Evolutionary conservation across 495 filamentous ascomycete genomes (phyloP).

Genomic region (Lindgomyces ingoldianus): DNA sequence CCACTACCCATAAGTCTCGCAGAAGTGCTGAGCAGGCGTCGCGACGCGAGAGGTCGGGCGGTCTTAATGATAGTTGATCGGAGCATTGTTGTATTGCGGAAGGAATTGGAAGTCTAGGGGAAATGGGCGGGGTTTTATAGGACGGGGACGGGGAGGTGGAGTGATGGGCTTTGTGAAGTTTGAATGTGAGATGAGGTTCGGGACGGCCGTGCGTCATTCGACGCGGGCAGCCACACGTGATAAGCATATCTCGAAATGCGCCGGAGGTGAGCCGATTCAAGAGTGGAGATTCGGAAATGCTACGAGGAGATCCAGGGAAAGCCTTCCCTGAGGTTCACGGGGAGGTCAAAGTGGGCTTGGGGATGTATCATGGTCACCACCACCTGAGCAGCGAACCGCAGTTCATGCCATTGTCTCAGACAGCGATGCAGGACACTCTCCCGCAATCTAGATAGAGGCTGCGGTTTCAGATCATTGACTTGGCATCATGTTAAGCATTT

Average conservation of each 20-base stretch:
- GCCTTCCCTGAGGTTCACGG: no score
- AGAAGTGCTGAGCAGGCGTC: slow-evolving; percentile 42
- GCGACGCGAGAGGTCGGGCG: slow-evolving; percentile 29
- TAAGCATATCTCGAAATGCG: not conserved
- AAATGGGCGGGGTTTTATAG: not conserved
- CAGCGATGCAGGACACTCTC: not conserved
- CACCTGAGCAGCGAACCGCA: not conserved
- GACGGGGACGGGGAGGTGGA: slow-evolving; percentile 7
- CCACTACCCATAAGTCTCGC: slow-evolving; percentile 49
- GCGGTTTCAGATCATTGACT: slow-evolving; percentile 6
- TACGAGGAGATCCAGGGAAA: no score
- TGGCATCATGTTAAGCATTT: not conserved
- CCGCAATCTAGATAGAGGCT: not conserved
- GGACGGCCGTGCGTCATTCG: not conserved
- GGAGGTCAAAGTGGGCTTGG: no score
- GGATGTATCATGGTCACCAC: no score
- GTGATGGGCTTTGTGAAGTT: not conserved
- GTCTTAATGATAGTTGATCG: slow-evolving; percentile 29
- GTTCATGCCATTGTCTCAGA: slow-evolving; percentile 1
- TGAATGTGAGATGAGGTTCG: not conserved
- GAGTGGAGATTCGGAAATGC: no score
- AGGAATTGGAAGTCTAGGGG: not conserved
- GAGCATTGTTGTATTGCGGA: slow-evolving; percentile 23
- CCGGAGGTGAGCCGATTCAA: not conserved
- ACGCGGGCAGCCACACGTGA: no score